These are phyloP conservation scores for Aspergillus novofumigatus DNA, from an alignment of 2,329 filamentous ascomycete species.

Conservation along the genomic window DNA sequence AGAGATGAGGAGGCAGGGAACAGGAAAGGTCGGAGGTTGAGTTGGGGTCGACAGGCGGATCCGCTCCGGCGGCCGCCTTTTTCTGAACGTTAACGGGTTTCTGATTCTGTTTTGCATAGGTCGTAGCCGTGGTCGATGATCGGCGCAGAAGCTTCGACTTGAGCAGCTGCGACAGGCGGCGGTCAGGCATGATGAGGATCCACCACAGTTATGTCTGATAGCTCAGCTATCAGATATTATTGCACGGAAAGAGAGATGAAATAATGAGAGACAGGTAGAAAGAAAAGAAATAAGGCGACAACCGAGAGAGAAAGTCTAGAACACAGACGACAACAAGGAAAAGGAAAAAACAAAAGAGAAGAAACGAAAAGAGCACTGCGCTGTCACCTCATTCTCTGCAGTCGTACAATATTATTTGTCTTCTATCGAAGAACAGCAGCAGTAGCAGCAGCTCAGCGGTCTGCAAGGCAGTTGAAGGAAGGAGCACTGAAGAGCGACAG, in stretches of 20 bases:
- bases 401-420: not conserved
- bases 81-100: not conserved
- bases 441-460: not conserved
- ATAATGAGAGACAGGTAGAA: not conserved
- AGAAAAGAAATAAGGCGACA: not conserved
- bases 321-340: not conserved
- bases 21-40: slow-evolving; percentile 8
- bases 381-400: not conserved
- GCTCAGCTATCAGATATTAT: not conserved
- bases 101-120: not conserved
- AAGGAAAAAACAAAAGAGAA: slow-evolving; percentile 1
- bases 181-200: slow-evolving; percentile 27
- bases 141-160: slow-evolving; percentile 36
- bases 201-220: not conserved
- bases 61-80: slow-evolving; percentile 25
- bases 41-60: slow-evolving; percentile 7
- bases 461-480: not conserved
- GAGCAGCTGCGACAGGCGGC: slow-evolving; percentile 31
- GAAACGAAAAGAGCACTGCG: not conserved
- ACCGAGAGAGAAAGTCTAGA: not conserved
- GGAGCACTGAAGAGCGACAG: too few relatives aligned
- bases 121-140: slow-evolving; percentile 24
- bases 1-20: slow-evolving; percentile 16
- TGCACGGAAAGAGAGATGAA: not conserved
- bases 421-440: not conserved